A percentile compares a stretch with the other conserved stretches of the same genome.
These are phyloP conservation scores for Plasmodium knowlesi DNA, from an alignment of 169 alveolate species.

Conservation along the genomic window DNA sequence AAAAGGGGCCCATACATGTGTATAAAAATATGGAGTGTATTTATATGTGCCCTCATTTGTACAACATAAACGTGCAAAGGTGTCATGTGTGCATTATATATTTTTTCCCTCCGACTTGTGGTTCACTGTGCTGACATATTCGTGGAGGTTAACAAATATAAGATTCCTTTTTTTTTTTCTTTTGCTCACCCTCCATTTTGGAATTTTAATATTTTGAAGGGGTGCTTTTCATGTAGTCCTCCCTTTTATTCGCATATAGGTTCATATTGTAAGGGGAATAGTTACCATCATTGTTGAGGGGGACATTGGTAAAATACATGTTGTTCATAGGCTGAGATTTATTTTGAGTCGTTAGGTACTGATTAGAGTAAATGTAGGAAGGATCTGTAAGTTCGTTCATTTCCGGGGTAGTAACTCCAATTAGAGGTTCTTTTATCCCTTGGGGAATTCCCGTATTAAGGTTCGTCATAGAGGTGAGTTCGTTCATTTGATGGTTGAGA, in stretches of 20 bases:
- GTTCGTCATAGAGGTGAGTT: background rate
- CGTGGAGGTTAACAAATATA: background rate
- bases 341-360: slow-evolving; percentile 17
- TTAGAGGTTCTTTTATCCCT: slow-evolving; percentile 15
- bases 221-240: background rate
- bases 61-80: background rate
- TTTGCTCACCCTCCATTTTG: background rate
- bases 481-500: slow-evolving; percentile 4
- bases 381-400: slow-evolving; percentile 7
- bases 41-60: background rate
- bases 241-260: slow-evolving; percentile 13
- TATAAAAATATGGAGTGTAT: background rate
- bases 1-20: background rate
- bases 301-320: slow-evolving; percentile 8
- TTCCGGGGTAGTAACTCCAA: slow-evolving; percentile 7
- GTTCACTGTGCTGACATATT: background rate
- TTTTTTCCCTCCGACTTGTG: background rate
- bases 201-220: background rate
- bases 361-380: slow-evolving; percentile 20
- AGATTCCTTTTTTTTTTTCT: background rate
- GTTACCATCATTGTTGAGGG: slow-evolving; percentile 14
- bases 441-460: slow-evolving; percentile 4
- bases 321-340: slow-evolving; percentile 21
- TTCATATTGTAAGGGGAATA: slow-evolving; percentile 14
- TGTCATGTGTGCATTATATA: background rate